Conservation (phyloP, 2,329 filamentous ascomycete genomes). For the Malbranchea zuffiana region DNA sequence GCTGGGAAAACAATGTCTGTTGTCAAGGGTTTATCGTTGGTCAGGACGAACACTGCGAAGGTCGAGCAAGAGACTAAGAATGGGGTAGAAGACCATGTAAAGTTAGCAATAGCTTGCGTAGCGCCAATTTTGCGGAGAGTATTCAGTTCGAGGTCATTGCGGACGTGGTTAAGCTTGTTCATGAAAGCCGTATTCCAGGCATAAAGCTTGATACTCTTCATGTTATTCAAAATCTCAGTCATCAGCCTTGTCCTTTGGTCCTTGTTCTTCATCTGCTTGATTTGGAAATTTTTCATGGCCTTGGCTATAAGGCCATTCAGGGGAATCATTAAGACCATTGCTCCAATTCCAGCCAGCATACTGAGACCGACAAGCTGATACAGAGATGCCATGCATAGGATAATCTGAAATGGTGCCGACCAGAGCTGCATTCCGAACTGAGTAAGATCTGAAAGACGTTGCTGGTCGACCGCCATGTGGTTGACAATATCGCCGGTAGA, state of each 20-base stretch:
- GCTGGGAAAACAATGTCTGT: conserved; percentile 96
- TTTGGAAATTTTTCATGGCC: conserved; percentile 89
- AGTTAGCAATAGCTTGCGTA: conserved; percentile 86
- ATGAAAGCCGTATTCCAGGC: conserved; percentile 96
- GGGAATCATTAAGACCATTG: conserved; percentile 97
- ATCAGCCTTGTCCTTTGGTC: conserved; percentile 85
- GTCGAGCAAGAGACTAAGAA: conserved; percentile 97
- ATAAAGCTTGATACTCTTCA: conserved; percentile 99
- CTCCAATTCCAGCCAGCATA: conserved; percentile 88
- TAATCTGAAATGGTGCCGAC: conserved; percentile 95
- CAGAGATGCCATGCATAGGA: conserved; percentile 86
- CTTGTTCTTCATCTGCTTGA: conserved; percentile 98
- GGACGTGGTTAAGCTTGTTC: conserved; percentile 89
- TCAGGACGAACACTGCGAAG: conserved; percentile 87
- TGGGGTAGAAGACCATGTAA: conserved; percentile 94
- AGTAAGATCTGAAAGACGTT: conserved; percentile 84
- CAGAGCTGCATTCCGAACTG: conserved; percentile 93
- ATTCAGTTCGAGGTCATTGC: conserved; percentile 91
- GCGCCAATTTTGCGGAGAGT: conserved; percentile 94
- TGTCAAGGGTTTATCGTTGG: conserved; percentile 66
- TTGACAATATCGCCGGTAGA: conserved; percentile 97
- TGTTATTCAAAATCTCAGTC: conserved; percentile 97
- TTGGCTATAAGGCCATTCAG: conserved; percentile 85
- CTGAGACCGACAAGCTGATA: conserved; percentile 91
- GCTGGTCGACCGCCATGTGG: conserved; percentile 97